A percentile compares a stretch with the other conserved stretches of the same genome.
These are phyloP conservation scores for Rutstroemia sydowiana DNA, from an alignment of 2,329 filamentous ascomycete genomes.

Conservation along the genomic window DNA sequence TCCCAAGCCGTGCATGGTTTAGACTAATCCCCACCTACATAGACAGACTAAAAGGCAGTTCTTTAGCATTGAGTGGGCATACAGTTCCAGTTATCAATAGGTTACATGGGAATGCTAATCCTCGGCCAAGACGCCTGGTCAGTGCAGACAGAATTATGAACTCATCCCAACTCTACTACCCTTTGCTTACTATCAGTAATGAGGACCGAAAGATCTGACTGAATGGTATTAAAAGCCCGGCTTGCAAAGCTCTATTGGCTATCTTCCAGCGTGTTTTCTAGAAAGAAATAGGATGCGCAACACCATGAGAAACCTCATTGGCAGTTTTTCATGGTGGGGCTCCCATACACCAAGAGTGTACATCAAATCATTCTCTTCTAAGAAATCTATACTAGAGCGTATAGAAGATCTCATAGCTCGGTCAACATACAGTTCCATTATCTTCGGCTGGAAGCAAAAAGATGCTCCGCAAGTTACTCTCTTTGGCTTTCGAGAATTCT, in stretches of 20 bases:
- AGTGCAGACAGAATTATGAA: slow-evolving; percentile 4
- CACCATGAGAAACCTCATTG: slow-evolving; percentile 8
- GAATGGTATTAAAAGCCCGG: not conserved
- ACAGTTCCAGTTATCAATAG: not conserved
- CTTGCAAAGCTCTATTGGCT: not conserved
- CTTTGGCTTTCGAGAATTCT: not conserved
- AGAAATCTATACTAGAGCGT: slow-evolving; percentile 2
- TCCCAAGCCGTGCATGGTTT: not conserved
- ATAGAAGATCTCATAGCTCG: not conserved
- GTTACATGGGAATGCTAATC: not conserved
- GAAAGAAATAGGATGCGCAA: slow-evolving; percentile 1
- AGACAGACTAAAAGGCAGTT: not conserved
- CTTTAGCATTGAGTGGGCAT: not conserved
- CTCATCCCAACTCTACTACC: slow-evolving; percentile 3
- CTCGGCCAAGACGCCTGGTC: not conserved
- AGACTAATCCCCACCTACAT: not conserved
- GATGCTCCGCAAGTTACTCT: slow-evolving; percentile 5
- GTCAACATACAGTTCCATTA: not conserved
- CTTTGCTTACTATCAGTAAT: not conserved
- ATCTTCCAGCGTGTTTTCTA: slow-evolving; percentile 3
- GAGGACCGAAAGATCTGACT: not conserved
- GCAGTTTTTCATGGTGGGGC: slow-evolving; percentile 14
- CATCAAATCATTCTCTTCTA: not conserved
- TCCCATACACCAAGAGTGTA: slow-evolving; percentile 11
- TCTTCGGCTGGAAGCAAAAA: slow-evolving; percentile 1